Conservation (phyloP, 1,139 yeast genomes). For the Dujonia santamariae region DNA sequence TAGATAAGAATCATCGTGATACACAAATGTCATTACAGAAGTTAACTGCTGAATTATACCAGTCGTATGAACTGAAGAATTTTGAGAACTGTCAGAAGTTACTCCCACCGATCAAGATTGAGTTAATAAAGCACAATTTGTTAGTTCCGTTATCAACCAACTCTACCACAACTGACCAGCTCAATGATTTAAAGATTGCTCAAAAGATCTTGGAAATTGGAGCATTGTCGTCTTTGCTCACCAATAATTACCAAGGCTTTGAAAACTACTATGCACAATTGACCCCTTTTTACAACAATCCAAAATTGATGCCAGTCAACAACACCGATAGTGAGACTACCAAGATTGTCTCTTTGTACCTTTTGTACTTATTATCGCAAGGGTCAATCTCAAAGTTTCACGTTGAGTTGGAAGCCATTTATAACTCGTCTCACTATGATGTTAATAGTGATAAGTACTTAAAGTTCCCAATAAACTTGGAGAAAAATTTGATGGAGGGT, state of each 20-base stretch:
- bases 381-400: constrained; percentile 88
- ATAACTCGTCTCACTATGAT: constrained; percentile 44
- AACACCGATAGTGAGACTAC: constrained; percentile 42
- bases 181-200: constrained; percentile 73
- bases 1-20: too few species aligned
- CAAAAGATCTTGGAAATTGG: constrained; percentile 86
- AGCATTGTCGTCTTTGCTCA: constrained; percentile 70
- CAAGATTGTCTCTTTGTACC: constrained; percentile 73
- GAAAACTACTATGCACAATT: constrained; percentile 74
- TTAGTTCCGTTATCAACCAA: constrained; percentile 61
- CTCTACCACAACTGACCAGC: constrained; percentile 37
- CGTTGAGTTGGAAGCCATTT: constrained; percentile 77
- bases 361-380: constrained; percentile 72
- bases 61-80: constrained; percentile 58
- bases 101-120: constrained; percentile 71
- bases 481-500: constrained; percentile 95
- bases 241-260: constrained; percentile 60
- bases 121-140: constrained; percentile 72
- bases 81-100: constrained; percentile 59
- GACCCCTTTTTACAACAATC: constrained; percentile 64
- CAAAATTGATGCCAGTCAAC: constrained; percentile 30
- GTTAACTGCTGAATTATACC: constrained; percentile 65
- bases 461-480: constrained; percentile 83
- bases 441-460: constrained; percentile 53
- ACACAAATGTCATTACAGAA: constrained; percentile 44